A percentile compares a stretch with the other conserved stretches of the same genome.
These are phyloP conservation scores for Erodium texanum DNA, from an alignment of 441 rosid species.

Conservation along the genomic window DNA sequence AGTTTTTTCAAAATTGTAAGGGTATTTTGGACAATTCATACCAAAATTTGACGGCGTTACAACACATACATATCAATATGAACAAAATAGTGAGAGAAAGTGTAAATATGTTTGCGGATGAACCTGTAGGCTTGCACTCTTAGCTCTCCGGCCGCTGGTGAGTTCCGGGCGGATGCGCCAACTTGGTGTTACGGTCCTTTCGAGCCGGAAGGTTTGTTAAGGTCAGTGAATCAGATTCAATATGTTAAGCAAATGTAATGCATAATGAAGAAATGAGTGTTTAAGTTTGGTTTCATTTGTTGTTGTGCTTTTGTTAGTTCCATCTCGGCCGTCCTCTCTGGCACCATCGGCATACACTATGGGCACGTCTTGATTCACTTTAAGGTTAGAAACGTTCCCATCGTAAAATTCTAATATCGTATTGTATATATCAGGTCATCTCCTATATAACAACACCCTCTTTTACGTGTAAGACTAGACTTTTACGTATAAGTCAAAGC, in stretches of 20 bases:
- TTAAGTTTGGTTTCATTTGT: not conserved
- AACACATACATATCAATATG: no score
- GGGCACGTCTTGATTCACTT: constrained; percentile 63
- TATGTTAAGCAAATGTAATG: not conserved
- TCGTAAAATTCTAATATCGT: no score
- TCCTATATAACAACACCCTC: no score
- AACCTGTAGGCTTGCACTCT: constrained; percentile 46
- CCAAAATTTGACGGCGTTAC: no score
- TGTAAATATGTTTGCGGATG: not conserved
- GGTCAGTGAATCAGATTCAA: constrained; percentile 22
- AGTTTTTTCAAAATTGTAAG: no score
- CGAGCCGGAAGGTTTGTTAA: constrained; percentile 67
- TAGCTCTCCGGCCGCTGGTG: constrained; percentile 40
- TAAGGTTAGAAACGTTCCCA: constrained; percentile 28
- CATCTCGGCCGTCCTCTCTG: constrained; percentile 56
- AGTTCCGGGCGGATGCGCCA: constrained; percentile 41
- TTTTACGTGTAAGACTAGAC: no score
- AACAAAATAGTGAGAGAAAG: not conserved
- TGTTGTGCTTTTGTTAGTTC: constrained; percentile 25
- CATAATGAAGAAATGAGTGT: not conserved
- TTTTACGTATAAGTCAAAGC: no score
- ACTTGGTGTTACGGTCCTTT: constrained; percentile 53
- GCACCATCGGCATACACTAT: constrained; percentile 61
- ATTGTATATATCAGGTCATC: no score
- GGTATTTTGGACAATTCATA: no score